Conservation (phyloP, 495 filamentous ascomycete species). For the Aspergillus sclerotiicarbonarius region DNA sequence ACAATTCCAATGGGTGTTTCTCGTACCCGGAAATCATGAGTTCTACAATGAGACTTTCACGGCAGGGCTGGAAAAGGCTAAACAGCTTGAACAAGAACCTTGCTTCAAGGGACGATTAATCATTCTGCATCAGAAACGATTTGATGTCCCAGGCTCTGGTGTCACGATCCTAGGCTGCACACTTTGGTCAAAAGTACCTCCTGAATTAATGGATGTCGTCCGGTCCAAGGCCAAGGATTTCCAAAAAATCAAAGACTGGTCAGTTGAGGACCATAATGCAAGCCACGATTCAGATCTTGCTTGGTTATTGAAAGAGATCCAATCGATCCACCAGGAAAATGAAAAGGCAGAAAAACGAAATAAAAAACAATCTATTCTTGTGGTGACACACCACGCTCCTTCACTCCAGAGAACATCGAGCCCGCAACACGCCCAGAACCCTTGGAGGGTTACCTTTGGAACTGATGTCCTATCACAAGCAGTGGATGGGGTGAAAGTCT, state of each 20-base stretch:
- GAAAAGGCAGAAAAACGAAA: conserved; percentile 7
- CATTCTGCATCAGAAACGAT: conserved; percentile 44
- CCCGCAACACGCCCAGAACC: conserved; percentile 41
- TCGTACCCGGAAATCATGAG: conserved; percentile 59
- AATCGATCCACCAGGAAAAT: conserved; percentile 23
- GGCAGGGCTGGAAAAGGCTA: conserved; percentile 41
- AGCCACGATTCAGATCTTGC: conserved; percentile 40
- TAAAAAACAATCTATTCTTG: conserved; percentile 35
- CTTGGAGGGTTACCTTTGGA: conserved; percentile 47
- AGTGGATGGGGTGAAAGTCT: conserved; percentile 32
- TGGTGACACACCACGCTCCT: conserved; percentile 57
- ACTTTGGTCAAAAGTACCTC: conserved; percentile 51
- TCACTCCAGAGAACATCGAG: conserved; percentile 38
- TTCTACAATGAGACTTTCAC: conserved; percentile 48
- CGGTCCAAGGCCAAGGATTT: conserved; percentile 48
- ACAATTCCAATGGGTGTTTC: conserved; percentile 46
- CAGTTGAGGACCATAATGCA: conserved; percentile 45
- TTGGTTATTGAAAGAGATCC: conserved; percentile 45
- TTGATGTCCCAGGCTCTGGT: conserved; percentile 35
- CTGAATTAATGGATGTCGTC: conserved; percentile 36
- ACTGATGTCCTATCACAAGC: conserved; percentile 44
- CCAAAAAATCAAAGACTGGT: conserved; percentile 49
- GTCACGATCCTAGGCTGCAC: conserved; percentile 57
- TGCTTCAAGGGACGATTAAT: conserved; percentile 42
- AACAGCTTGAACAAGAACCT: conserved; percentile 42